These are phyloP conservation scores for Zymoseptoria pseudotritici DNA, from an alignment of 2,329 filamentous ascomycete species.

Conservation along the genomic window DNA sequence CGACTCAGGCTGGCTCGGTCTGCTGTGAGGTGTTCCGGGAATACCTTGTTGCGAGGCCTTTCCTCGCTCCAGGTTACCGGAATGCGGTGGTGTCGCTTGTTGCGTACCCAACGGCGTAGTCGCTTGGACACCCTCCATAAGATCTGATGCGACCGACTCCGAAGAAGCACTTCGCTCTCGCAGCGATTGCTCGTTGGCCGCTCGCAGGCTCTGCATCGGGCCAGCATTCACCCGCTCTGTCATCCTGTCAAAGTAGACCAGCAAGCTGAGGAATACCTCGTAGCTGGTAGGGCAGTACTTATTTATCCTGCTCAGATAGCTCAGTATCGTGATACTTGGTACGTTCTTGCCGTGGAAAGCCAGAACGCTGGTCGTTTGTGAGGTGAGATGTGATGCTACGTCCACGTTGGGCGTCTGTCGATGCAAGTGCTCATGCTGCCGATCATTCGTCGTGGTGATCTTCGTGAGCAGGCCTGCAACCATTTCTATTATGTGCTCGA, in stretches of 20 bases:
- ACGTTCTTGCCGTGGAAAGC: slow-evolving; percentile 98
- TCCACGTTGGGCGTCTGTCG: slow-evolving; percentile 59
- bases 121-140: slow-evolving; percentile 25
- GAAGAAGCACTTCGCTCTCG: slow-evolving; percentile 23
- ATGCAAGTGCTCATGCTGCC: slow-evolving; percentile 86
- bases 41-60: slow-evolving; percentile 22
- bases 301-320: slow-evolving; percentile 91
- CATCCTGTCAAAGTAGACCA: slow-evolving; percentile 99
- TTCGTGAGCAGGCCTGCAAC: slow-evolving; percentile 92
- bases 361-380: slow-evolving; percentile 66
- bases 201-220: slow-evolving; percentile 58
- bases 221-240: slow-evolving; percentile 87
- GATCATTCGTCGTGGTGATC: slow-evolving; percentile 93
- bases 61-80: slow-evolving; percentile 40
- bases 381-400: slow-evolving; percentile 51
- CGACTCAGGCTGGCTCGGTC: slow-evolving; percentile 25
- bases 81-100: slow-evolving; percentile 43
- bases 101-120: slow-evolving; percentile 30
- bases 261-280: slow-evolving; percentile 88
- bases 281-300: slow-evolving; percentile 99
- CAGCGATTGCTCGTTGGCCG: slow-evolving; percentile 43
- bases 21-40: slow-evolving; percentile 32
- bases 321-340: slow-evolving; percentile 91
- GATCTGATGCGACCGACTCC: slow-evolving; percentile 21
- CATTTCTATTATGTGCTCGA: slow-evolving; percentile 97